Evolutionary conservation across 495 filamentous ascomycete species (phyloP).

Genomic region (Poronia punctata): DNA sequence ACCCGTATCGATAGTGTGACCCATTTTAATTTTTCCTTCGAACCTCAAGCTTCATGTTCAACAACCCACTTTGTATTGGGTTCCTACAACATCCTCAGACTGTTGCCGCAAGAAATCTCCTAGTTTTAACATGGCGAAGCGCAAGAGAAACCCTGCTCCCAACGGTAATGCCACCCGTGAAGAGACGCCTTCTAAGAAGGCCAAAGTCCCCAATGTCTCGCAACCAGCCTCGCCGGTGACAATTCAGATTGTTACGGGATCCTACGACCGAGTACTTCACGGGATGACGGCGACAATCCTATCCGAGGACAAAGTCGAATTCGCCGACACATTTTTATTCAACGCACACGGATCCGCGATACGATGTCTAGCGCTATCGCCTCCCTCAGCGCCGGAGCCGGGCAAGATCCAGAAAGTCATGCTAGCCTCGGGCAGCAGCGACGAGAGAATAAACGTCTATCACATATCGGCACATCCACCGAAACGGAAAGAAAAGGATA

Average conservation of each 20-base stretch:
- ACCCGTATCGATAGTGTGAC: conserved; percentile 16
- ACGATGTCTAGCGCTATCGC: conserved; percentile 81
- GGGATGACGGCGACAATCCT: conserved; percentile 74
- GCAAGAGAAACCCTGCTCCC: conserved; percentile 54
- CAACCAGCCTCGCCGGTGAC: conserved; percentile 38
- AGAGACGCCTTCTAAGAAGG: conserved; percentile 30
- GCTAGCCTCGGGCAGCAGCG: conserved; percentile 81
- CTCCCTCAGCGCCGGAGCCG: conserved; percentile 54
- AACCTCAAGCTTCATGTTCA: neutral
- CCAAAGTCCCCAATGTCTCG: conserved; percentile 29
- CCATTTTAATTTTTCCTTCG: conserved; percentile 21
- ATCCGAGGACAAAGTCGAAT: conserved; percentile 45
- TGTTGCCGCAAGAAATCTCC: neutral
- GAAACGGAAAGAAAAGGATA: conserved; percentile 33
- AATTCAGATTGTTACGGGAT: conserved; percentile 85
- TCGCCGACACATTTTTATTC: conserved; percentile 93
- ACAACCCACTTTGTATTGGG: no score
- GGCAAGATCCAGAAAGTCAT: conserved; percentile 62
- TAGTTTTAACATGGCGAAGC: conserved; percentile 57
- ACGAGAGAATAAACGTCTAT: conserved; percentile 94
- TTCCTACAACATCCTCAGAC: no score
- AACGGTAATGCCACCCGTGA: conserved; percentile 13
- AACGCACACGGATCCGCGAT: conserved; percentile 86
- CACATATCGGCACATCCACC: conserved; percentile 72
- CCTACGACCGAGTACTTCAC: conserved; percentile 91